Evolutionary conservation across 306 rosid species (phyloP).

Genomic region (Astragalus membranaceus): DNA sequence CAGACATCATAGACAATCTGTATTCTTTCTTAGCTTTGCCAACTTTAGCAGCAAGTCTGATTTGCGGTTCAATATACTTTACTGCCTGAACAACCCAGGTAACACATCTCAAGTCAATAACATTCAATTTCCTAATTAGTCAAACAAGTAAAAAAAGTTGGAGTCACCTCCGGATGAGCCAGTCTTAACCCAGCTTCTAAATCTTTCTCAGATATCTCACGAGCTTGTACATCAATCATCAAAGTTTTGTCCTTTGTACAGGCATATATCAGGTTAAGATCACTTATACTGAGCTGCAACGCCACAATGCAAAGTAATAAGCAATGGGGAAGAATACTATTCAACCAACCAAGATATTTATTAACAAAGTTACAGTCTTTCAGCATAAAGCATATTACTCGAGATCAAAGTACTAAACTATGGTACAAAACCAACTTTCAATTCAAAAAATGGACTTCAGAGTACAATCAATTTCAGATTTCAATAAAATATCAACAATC

Average conservation of each 20-base stretch:
- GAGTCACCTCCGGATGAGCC: conserved; percentile 87
- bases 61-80: conserved; percentile 90
- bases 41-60: conserved; percentile 80
- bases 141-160: not conserved
- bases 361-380: not conserved
- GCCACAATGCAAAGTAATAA: conserved; percentile 17
- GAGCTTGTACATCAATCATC: conserved; percentile 98
- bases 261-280: conserved; percentile 93
- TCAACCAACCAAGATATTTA: conserved; percentile 3
- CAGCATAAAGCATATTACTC: not conserved
- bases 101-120: conserved; percentile 18
- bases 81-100: conserved; percentile 56
- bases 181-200: conserved; percentile 80
- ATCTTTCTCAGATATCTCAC: conserved; percentile 86
- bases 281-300: conserved; percentile 80
- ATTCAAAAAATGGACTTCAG: not conserved
- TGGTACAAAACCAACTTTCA: not conserved
- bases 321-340: conserved; percentile 2
- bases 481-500: not conserved
- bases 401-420: not conserved
- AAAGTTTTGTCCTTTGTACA: conserved; percentile 89
- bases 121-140: conserved; percentile 3
- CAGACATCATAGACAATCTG: conserved; percentile 79
- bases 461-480: not conserved
- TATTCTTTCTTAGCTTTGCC: conserved; percentile 85